Base-by-base conservation (phyloP, 306 rosid genomes). In the Dryas octopetala region DNA sequence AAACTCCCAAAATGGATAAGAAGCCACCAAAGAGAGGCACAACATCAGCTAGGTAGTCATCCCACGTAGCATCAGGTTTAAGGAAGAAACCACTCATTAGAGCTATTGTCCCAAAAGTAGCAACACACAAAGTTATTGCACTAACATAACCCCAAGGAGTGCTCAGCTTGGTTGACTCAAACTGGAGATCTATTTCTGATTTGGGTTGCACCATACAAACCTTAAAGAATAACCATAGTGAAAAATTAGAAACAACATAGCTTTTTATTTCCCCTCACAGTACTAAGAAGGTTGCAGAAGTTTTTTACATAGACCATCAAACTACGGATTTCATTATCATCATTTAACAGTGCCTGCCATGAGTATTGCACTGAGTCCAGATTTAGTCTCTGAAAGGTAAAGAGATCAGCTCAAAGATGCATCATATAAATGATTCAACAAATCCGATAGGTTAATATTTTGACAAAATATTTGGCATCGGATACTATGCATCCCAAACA, bases 121-220 rank as follows among this genome's bases (percentile, higher is more conserved):
- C 64, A 64, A 93, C 89, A 7, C 89, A 78, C 70, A 94, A 86
- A 45, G 83, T 73, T 79, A 90, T 44, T 32, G 98, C 88, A 73
- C 91, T 93, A 10, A 90, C 5, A 79, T 91, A 91, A 48, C 98
- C 97, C 86, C 80, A 85, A 13, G 92, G 97, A 45, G 87, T 94
- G 85, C 96, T 87, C 71, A 91, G 83, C 79, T 90, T 94, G 47
- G 92, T 88, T 52, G 83, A 68, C 84, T 94, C 97, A 55, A 91
- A 94, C 79, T 94, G 87, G 13, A 94, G 94, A 85, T 91, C 97
- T 50, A 94, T 91, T 87, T 94, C 98, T 62, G 96, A 78, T 87
- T 94, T 94, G 66, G 98, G 98, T 86, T 94, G 97, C 78, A 91
- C 97, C 89, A 89, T 80, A 76, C 97, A 94, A 13, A 84, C 98